Percentiles rank a stretch among this genome's conserved stretches.
These are phyloP conservation scores for Bryoerythrophyllum caledonicum DNA, from an alignment of 225 moss, liverwort and hornwort species.

Conservation along the genomic window DNA sequence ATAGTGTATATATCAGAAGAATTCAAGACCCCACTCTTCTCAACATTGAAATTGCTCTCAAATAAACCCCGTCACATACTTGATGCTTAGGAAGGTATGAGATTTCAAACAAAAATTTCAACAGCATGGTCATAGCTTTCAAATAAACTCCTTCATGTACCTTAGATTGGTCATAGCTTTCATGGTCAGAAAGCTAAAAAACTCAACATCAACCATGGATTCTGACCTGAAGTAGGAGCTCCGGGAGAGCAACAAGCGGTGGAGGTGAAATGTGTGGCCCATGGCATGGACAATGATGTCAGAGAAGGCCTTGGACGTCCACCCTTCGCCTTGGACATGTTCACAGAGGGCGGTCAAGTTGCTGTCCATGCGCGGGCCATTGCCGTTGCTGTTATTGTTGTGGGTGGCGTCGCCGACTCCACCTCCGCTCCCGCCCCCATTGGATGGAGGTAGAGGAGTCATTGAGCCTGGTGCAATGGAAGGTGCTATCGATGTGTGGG, in stretches of 20 bases:
- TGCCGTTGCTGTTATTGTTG: slow-evolving; percentile 3
- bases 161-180: too few relatives aligned
- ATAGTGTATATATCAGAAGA: too few relatives aligned
- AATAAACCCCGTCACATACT: too few relatives aligned
- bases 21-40: too few relatives aligned
- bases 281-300: slow-evolving; percentile 51
- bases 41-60: too few relatives aligned
- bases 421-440: too few relatives aligned
- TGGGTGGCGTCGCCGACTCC: too few relatives aligned
- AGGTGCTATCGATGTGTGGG: slow-evolving; percentile 14
- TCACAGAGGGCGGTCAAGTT: slow-evolving; percentile 49
- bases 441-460: slow-evolving; percentile 4
- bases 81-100: too few relatives aligned
- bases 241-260: slow-evolving; percentile 64
- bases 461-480: slow-evolving; percentile 5
- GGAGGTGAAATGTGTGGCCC: slow-evolving; percentile 59
- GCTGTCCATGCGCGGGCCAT: slow-evolving; percentile 35
- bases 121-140: too few relatives aligned
- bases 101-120: too few relatives aligned
- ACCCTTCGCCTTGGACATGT: slow-evolving; percentile 51
- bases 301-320: slow-evolving; percentile 44
- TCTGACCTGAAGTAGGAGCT: slow-evolving; percentile 62
- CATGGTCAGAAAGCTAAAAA: background rate
- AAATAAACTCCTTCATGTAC: too few relatives aligned
- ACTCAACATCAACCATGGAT: slow-evolving; percentile 10